Conservation (phyloP, 164 flowering plant genomes). For the Berberis thunbergii region DNA sequence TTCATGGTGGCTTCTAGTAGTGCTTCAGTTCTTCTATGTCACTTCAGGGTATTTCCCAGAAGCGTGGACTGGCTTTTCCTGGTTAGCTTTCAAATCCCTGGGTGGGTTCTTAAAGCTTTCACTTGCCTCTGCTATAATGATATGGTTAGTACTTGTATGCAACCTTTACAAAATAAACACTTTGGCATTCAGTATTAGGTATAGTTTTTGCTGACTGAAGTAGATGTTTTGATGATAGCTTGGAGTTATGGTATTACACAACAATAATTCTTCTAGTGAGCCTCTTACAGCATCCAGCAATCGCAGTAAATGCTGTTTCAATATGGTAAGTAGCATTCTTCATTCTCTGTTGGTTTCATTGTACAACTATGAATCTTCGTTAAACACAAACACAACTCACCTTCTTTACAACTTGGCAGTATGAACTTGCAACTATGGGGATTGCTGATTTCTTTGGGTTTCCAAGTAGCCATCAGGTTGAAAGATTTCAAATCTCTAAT, state of each 20-base stretch:
- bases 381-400: too few species aligned
- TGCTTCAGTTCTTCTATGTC: slow-evolving; percentile 30
- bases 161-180: not conserved
- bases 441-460: slow-evolving; percentile 39
- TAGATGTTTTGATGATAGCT: not conserved
- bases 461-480: slow-evolving; percentile 45
- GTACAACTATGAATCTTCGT: too few species aligned
- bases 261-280: not conserved
- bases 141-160: slow-evolving; percentile 25
- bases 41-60: slow-evolving; percentile 30
- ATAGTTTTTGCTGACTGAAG: not conserved
- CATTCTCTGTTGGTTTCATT: too few species aligned
- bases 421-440: slow-evolving; percentile 42
- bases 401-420: slow-evolving; percentile 14
- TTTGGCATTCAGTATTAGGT: not conserved
- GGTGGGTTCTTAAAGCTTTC: slow-evolving; percentile 32
- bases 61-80: slow-evolving; percentile 41
- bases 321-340: not conserved
- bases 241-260: not conserved
- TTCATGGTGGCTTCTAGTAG: slow-evolving; percentile 18
- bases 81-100: slow-evolving; percentile 27
- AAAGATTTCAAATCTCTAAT: not conserved
- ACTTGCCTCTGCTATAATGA: slow-evolving; percentile 43
- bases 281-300: not conserved
- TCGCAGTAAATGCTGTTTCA: not conserved